phyloP scores from a whole-genome alignment of 2,329 filamentous ascomycete genomes.

The Erysiphe neolycopersici region DNA sequence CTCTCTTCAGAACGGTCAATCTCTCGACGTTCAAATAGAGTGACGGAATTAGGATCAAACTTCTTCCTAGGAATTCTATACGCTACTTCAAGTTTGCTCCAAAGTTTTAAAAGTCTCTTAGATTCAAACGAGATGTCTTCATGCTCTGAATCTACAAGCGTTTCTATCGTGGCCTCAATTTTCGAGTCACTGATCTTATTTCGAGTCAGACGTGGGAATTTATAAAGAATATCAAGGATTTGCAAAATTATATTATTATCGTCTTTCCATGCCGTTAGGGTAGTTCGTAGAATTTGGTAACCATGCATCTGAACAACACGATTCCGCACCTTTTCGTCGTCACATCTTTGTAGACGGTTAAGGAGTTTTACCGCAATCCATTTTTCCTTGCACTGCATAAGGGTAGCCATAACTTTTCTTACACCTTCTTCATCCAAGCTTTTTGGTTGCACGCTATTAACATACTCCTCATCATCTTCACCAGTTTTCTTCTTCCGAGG shows the following conservation, averaged over 20 bases:
- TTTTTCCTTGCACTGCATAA: conserved; percentile 97
- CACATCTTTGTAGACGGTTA: conserved; percentile 59
- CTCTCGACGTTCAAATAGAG: conserved; percentile 35
- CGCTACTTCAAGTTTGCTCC: conserved; percentile 69
- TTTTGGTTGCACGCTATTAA: conserved; percentile 63
- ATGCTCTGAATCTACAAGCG: conserved; percentile 39
- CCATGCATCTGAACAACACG: conserved; percentile 90
- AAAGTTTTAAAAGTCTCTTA: conserved; percentile 46
- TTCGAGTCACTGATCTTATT: conserved; percentile 97
- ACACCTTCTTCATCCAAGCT: conserved; percentile 60
- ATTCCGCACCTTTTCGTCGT: conserved; percentile 68
- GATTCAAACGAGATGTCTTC: conserved; percentile 50
- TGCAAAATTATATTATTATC: conserved; percentile 77
- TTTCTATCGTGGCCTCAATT: conserved; percentile 59
- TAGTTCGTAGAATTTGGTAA: conserved; percentile 79
- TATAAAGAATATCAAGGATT: conserved; percentile 67
- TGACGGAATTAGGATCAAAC: conserved; percentile 37
- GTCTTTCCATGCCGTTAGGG: conserved; percentile 63
- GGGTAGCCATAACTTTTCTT: conserved; percentile 81
- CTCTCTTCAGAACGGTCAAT: conserved; percentile 27
- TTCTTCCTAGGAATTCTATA: conserved; percentile 89
- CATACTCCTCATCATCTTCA: conserved; percentile 87
- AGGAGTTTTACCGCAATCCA: conserved; percentile 96
- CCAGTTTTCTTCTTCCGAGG: conserved; percentile 74
- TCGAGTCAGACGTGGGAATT: conserved; percentile 67